Conservation (phyloP, 2,329 filamentous ascomycete species). For the Pseudogymnoascus sp. region DNA sequence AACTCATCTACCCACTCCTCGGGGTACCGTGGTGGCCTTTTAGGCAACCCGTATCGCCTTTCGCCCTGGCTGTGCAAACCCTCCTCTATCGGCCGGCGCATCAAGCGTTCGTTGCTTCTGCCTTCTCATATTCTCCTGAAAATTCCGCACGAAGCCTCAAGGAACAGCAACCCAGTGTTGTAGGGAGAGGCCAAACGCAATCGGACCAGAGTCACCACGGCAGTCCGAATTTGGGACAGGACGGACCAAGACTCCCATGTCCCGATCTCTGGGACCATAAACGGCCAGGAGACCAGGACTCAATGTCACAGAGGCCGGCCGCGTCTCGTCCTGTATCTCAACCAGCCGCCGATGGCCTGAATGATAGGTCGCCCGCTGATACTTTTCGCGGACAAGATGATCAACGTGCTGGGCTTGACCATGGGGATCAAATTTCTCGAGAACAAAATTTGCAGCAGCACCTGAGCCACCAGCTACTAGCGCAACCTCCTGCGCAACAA, state of each 20-base stretch:
- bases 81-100: constrained; percentile 26
- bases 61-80: constrained; percentile 36
- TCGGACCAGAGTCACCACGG: constrained; percentile 15
- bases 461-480: neutral
- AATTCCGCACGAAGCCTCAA: constrained; percentile 11
- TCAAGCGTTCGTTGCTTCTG: constrained; percentile 8
- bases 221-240: neutral
- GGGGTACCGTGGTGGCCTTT: neutral
- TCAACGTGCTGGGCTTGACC: neutral
- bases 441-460: neutral
- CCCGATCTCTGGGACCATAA: constrained; percentile 42
- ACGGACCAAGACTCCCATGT: constrained; percentile 45
- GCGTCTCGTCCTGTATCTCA: constrained; percentile 48
- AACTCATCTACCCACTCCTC: neutral
- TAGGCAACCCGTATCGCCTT: constrained; percentile 10
- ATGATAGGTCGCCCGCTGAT: neutral
- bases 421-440: neutral
- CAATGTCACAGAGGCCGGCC: constrained; percentile 57
- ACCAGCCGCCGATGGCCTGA: constrained; percentile 27
- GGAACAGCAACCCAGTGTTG: constrained; percentile 14
- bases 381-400: neutral
- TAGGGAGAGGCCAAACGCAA: constrained; percentile 17
- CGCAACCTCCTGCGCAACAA: constrained; percentile 13
- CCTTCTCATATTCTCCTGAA: constrained; percentile 13
- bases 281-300: constrained; percentile 49